Evolutionary conservation across 768 basidiomycete genomes (phyloP).

Genomic region (Agrocybe chaxingu): DNA sequence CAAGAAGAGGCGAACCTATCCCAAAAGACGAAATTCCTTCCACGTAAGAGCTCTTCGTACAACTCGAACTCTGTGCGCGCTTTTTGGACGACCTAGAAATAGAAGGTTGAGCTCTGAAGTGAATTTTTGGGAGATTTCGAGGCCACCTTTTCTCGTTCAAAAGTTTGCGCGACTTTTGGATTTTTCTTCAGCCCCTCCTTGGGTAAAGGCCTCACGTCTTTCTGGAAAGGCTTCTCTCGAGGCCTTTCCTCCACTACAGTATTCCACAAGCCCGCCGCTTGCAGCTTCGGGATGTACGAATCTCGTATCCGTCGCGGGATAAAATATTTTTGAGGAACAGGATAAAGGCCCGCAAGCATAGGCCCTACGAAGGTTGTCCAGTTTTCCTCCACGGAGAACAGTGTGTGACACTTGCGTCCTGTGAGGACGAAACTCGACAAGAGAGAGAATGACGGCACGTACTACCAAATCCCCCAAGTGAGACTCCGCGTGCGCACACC

Average conservation of each 20-base stretch:
- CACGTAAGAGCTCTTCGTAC: conserved; percentile 52
- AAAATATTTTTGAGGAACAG: conserved; percentile 72
- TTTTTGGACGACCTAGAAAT: conserved; percentile 54
- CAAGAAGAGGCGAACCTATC: conserved; percentile 36
- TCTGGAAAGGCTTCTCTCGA: conserved; percentile 40
- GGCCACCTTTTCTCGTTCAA: conserved; percentile 62
- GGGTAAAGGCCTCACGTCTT: conserved; percentile 24
- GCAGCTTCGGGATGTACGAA: conserved; percentile 52
- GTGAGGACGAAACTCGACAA: conserved; percentile 2
- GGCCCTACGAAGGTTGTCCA: conserved; percentile 57
- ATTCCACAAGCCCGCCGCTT: conserved; percentile 64
- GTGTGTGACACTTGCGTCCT: conserved; percentile 49
- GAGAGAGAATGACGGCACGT: conserved; percentile 23
- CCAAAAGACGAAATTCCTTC: conserved; percentile 48
- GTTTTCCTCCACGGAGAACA: conserved; percentile 62
- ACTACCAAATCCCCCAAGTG: conserved; percentile 72
- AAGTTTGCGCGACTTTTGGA: conserved; percentile 46
- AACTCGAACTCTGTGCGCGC: conserved; percentile 55
- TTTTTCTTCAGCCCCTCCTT: conserved; percentile 30
- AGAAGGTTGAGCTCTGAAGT: not conserved
- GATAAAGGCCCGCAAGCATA: conserved; percentile 52
- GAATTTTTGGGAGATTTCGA: not conserved
- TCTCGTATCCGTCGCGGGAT: conserved; percentile 62
- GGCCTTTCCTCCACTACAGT: conserved; percentile 37
- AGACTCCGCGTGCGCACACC: conserved; percentile 63